phyloP scores from a whole-genome alignment of 2,329 filamentous ascomycete species.

The Diplodia intermedia region DNA sequence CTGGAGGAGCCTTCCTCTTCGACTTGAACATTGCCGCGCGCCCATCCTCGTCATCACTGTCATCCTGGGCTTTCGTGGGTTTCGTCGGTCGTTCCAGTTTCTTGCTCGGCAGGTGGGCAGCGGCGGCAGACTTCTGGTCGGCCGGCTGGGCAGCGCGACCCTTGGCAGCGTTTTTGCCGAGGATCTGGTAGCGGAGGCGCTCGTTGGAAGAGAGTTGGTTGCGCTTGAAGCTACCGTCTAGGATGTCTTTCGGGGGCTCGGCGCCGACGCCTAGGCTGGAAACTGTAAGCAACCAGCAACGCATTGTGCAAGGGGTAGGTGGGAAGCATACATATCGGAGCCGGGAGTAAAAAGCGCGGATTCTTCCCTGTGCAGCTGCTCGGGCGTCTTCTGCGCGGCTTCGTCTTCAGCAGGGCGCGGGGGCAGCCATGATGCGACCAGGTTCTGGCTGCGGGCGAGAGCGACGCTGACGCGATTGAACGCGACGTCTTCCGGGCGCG shows the following conservation, averaged over 20 bases:
- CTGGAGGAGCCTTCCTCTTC: constrained; percentile 37
- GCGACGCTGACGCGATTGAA: constrained; percentile 62
- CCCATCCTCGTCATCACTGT: constrained; percentile 51
- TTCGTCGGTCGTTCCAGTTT: constrained; percentile 33
- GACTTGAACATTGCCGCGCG: constrained; percentile 45
- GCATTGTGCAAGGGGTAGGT: background rate
- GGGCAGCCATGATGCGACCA: constrained; percentile 65
- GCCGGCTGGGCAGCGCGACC: constrained; percentile 40
- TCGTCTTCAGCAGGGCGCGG: constrained; percentile 51
- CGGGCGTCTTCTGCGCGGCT: constrained; percentile 49
- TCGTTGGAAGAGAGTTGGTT: constrained; percentile 51
- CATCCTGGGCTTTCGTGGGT: constrained; percentile 35
- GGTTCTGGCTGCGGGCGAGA: constrained; percentile 60
- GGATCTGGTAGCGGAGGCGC: constrained; percentile 50
- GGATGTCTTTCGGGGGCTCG: constrained; percentile 45
- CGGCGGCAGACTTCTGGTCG: constrained; percentile 39
- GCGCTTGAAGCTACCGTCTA: constrained; percentile 48
- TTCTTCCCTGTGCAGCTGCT: constrained; percentile 59
- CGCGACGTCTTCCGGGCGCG: constrained; percentile 58
- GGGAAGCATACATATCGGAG: constrained; percentile 59
- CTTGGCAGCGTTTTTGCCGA: constrained; percentile 53
- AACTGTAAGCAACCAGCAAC: constrained; percentile 21
- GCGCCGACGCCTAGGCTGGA: constrained; percentile 50
- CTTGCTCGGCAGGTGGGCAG: constrained; percentile 25
- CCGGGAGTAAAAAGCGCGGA: constrained; percentile 61